Conservation (phyloP, 805 yeast species). For the Ogataea wickerhamii region DNA sequence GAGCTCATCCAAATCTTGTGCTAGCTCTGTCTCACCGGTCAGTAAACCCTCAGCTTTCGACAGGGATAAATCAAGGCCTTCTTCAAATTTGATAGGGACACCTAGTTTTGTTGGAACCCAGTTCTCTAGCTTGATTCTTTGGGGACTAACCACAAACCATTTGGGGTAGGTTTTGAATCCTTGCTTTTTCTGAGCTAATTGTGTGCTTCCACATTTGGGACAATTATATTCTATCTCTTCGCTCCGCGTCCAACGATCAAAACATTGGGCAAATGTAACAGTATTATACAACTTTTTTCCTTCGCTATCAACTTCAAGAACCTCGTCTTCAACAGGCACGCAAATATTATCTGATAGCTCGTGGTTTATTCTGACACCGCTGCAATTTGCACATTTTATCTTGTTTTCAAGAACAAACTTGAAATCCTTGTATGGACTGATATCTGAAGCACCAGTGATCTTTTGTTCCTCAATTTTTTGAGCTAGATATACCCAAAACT, state of each 20-base stretch:
- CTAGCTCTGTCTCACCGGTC: constrained; percentile 38
- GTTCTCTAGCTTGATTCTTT: constrained; percentile 76
- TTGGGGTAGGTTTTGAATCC: constrained; percentile 66
- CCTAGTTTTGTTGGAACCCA: constrained; percentile 88
- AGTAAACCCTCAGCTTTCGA: constrained; percentile 41
- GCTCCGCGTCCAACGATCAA: constrained; percentile 40
- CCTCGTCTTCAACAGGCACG: constrained; percentile 50
- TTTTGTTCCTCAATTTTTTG: constrained; percentile 56
- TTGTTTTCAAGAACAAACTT: constrained; percentile 65
- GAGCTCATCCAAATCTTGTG: constrained; percentile 34
- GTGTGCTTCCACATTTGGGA: constrained; percentile 43
- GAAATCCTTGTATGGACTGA: constrained; percentile 51
- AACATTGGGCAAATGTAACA: constrained; percentile 47
- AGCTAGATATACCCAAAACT: constrained; percentile 68
- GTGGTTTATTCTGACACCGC: constrained; percentile 51
- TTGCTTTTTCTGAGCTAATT: constrained; percentile 38
- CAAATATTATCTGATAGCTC: constrained; percentile 64
- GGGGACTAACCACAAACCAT: constrained; percentile 66
- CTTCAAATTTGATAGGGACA: constrained; percentile 57
- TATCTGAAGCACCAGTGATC: constrained; percentile 28
- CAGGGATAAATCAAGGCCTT: constrained; percentile 40
- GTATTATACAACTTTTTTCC: constrained; percentile 46
- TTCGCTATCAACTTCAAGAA: constrained; percentile 36
- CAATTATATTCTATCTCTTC: constrained; percentile 67
- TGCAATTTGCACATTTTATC: constrained; percentile 54